Base-by-base conservation (phyloP, 2,329 filamentous ascomycete species). In the Penicillium sp. region DNA sequence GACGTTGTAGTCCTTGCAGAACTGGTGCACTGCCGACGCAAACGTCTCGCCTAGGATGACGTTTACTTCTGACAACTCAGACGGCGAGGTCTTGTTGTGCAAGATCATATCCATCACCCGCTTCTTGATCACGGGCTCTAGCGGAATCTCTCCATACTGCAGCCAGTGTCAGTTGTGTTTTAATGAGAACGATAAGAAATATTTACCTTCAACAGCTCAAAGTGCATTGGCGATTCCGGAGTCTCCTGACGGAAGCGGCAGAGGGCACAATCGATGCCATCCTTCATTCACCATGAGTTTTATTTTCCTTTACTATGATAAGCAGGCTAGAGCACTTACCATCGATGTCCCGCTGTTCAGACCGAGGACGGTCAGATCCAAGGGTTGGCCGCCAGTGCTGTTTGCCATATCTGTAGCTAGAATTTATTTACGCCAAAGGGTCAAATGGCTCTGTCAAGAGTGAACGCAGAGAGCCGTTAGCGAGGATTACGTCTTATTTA, bases 181-280 rank as follows among this genome's bases (percentile, higher is more conserved):
- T 8, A 6, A 6, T 18, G 8, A 37, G 7, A 37, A 37, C 8
- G 33, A 37, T 37, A 37, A 37, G 15, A 37, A 9, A 11, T 37
- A 50, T 43, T 51, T 63, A 62, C 66, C 58, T 68, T 68, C n/a
- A 84, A 72, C 5, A 86, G 72, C 62, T 82, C 77, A 58, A 86
- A 81, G 60, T 82, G 78, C 77, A 86, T 79, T 2, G 81, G 76
- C 5, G 75, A 72, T 6, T 78, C 72, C 1, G 82, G 82, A 6
- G 76, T 75, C 18, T 77, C 75, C 64, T 86, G 83, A 45, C 72
- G 73, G 66, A 85, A 86, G 49, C 72, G 80, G 61, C 83, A 84
- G 8, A 85, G 73, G 2, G 81, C 82, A 60, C 82, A 85, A 66
- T 85, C 81, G 43, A 86, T 83, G 25, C 80, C 79, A 64, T 83